These are phyloP conservation scores for Chaetomium fimeti DNA, from an alignment of 495 filamentous ascomycete species.

Conservation along the genomic window DNA sequence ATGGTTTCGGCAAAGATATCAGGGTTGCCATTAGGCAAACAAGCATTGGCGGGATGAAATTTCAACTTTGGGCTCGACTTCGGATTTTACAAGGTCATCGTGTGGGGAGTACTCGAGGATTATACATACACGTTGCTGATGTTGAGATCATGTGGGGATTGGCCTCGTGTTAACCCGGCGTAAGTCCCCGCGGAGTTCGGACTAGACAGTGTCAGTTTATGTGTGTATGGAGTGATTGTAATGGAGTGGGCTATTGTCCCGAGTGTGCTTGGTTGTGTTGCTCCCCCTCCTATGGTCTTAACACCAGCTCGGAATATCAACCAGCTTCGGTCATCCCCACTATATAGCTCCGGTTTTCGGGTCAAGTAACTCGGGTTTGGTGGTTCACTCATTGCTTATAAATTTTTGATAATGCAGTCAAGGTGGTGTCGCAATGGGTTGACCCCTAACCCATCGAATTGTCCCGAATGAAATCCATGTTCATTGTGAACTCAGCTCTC, in stretches of 20 bases:
- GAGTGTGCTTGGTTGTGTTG: background rate
- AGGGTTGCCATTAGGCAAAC: conserved; percentile 1
- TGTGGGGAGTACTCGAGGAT: background rate
- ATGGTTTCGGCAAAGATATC: conserved; percentile 19
- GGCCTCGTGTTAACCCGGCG: background rate
- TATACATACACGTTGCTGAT: background rate
- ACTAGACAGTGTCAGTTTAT: conserved; percentile 10
- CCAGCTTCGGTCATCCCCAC: background rate
- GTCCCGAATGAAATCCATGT: background rate
- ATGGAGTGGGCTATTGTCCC: background rate
- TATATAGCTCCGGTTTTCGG: background rate
- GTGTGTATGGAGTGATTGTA: background rate
- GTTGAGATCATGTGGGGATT: conserved; percentile 1
- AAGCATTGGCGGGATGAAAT: conserved; percentile 17
- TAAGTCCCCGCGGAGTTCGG: background rate
- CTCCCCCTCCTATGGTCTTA: background rate
- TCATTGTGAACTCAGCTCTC: background rate
- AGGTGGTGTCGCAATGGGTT: background rate
- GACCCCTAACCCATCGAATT: background rate
- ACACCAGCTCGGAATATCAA: background rate
- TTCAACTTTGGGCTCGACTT: background rate
- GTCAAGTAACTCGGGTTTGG: background rate
- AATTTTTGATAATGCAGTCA: background rate
- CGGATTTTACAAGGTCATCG: background rate
- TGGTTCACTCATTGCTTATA: too few species aligned